Conservation (phyloP, 176 grass and related monocot species). For the Thinopyrum elongatum region DNA sequence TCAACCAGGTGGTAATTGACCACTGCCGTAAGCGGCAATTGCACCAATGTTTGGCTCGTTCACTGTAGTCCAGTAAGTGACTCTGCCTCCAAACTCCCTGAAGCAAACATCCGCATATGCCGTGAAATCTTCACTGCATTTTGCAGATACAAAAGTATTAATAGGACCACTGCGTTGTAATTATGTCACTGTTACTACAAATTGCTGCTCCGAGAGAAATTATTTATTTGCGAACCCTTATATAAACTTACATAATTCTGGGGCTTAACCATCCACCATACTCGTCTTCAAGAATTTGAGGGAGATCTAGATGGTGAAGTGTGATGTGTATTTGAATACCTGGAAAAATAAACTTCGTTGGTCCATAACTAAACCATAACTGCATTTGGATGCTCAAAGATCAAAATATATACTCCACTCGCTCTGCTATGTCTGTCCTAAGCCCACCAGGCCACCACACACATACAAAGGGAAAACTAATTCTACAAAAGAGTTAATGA, state of each 20-base stretch:
- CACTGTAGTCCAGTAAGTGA: constrained; percentile 56
- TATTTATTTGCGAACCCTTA: neutral
- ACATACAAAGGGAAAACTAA: neutral
- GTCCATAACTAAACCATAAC: neutral
- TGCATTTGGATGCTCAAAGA: neutral
- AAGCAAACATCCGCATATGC: constrained; percentile 63
- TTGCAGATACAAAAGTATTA: neutral
- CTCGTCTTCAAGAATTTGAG: constrained; percentile 60
- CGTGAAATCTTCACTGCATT: constrained; percentile 63
- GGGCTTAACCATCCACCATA: constrained; percentile 51
- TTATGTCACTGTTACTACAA: neutral
- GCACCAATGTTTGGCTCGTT: constrained; percentile 39
- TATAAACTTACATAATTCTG: constrained; percentile 46
- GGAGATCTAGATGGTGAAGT: constrained; percentile 53
- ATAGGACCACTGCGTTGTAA: neutral
- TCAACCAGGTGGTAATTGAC: constrained; percentile 37
- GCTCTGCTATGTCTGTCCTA: too few species aligned
- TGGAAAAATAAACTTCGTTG: neutral
- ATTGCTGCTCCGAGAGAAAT: neutral
- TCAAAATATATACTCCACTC: neutral
- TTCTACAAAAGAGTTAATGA: too few species aligned
- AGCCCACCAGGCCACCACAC: neutral
- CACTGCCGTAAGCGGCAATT: neutral
- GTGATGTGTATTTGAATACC: constrained; percentile 50
- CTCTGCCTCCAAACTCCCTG: constrained; percentile 55